Base-by-base conservation (phyloP, 768 basidiomycete genomes). In the Boletus pseudopeckii region DNA sequence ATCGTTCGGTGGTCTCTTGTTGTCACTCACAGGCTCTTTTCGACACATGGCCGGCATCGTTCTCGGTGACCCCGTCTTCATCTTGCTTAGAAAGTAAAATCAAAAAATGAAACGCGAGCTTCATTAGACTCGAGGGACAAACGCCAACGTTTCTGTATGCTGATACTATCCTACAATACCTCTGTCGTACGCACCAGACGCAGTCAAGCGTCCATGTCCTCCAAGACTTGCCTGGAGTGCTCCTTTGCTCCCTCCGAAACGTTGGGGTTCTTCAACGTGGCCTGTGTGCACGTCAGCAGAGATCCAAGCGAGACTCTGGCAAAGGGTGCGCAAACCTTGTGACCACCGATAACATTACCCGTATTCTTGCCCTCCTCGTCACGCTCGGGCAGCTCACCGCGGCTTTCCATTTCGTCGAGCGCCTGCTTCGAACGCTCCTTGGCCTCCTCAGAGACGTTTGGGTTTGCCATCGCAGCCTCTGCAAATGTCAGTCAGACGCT, bases 1-100 rank as follows among this genome's bases (percentile, higher is more conserved):
- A 40, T 98, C 96, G 8, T 99, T 97, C 56, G 97, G 97, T 38
- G 97, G 97, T 20, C 79, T 99, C 17, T 77, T 99, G 37, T 86
- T 99, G 85, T 93, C 97, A 0, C 74, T 99, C 48, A 87, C 92
- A 28, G 97, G 97, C 2, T 91, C 86, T 32, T 94, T 85, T 73
- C 83, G 97, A 53, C 94, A 98, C 74, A 80, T 99, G 80, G 85
- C 90, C 33, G 85, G 82, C 62, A 85, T 99, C 53, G 92, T 96
- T 14, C 83, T 98, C 5, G 95, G 96, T 28, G 93, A 98, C 65
- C 89, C 93, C 45, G 80, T 98, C 50, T 98, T 92, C 70, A 74
- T 97, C 39, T 79, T 98, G 33, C 81, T 98, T 74, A 80, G 95
- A 64, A 86, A 83, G 76, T 91, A 75, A 32, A 14, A 39, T 20